A percentile compares a stretch with the other conserved stretches of the same genome.
Conservation (phyloP, 1,139 yeast species). For the Geotrichum reessii region DNA sequence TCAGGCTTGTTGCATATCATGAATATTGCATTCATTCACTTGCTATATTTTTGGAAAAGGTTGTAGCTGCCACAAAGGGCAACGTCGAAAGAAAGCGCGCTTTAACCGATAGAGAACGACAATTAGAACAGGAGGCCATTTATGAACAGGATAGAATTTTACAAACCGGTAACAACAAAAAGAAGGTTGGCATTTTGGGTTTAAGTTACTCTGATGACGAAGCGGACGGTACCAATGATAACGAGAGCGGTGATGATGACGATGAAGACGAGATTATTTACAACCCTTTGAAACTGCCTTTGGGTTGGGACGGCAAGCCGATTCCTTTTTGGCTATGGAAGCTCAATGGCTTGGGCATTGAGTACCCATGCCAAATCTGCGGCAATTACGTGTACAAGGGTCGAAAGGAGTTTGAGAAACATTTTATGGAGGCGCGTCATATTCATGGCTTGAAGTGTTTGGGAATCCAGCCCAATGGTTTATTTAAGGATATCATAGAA, state of each 20-base stretch:
- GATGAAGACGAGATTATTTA: constrained; percentile 28
- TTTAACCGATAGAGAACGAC: constrained; percentile 67
- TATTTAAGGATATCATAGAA: constrained; percentile 59
- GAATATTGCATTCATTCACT: constrained; percentile 41
- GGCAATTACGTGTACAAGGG: constrained; percentile 75
- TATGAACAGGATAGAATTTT: constrained; percentile 30
- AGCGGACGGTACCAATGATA: constrained; percentile 20
- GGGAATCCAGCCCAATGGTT: constrained; percentile 53
- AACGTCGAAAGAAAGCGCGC: constrained; percentile 64
- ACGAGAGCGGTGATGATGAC: constrained; percentile 27
- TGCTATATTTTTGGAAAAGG: constrained; percentile 37
- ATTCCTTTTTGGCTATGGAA: constrained; percentile 93
- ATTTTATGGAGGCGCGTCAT: constrained; percentile 67
- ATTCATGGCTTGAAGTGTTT: constrained; percentile 66
- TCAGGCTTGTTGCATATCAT: constrained; percentile 24
- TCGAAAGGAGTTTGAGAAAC: constrained; percentile 62
- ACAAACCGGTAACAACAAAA: constrained; percentile 38
- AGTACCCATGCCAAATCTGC: constrained; percentile 79
- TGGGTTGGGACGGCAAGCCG: constrained; percentile 87
- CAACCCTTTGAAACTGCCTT: constrained; percentile 56
- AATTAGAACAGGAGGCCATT: constrained; percentile 48
- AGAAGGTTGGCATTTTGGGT: constrained; percentile 26
- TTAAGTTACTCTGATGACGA: constrained; percentile 26
- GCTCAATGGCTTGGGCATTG: constrained; percentile 74
- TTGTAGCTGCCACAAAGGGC: constrained; percentile 47